These are phyloP conservation scores for Lasiodiplodia hormozganensis DNA, from an alignment of 2,329 filamentous ascomycete species.

Conservation along the genomic window DNA sequence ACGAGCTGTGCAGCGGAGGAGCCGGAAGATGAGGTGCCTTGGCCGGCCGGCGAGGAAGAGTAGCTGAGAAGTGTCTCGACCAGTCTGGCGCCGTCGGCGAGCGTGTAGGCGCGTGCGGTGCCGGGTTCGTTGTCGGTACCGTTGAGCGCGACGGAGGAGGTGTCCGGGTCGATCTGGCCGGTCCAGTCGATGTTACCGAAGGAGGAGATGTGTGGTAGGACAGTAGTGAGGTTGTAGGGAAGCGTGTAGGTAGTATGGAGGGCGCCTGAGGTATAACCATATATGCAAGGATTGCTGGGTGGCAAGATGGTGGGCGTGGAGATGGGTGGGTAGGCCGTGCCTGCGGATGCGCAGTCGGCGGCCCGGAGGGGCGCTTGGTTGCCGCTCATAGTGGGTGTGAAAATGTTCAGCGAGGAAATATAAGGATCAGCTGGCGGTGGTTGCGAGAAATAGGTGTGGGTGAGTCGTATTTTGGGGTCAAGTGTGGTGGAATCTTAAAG, in stretches of 20 bases:
- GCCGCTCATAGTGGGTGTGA: slow-evolving; percentile 8
- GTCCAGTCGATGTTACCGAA: slow-evolving; percentile 20
- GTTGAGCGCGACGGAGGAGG: slow-evolving; percentile 15
- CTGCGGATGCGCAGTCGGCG: slow-evolving; percentile 14
- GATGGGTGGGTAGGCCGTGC: slow-evolving; percentile 23
- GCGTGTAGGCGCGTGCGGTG: slow-evolving; percentile 18
- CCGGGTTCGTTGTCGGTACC: slow-evolving; percentile 20
- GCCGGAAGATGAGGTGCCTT: not conserved
- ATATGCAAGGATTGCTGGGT: slow-evolving; percentile 15
- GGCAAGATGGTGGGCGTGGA: slow-evolving; percentile 13
- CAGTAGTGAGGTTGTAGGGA: slow-evolving; percentile 9
- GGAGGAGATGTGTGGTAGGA: slow-evolving; percentile 25
- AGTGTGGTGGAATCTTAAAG: not conserved
- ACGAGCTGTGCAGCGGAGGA: slow-evolving; percentile 31
- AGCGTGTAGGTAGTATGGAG: slow-evolving; percentile 19
- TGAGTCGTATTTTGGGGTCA: not conserved
- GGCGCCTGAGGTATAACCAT: not conserved
- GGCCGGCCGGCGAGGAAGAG: slow-evolving; percentile 30
- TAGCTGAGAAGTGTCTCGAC: slow-evolving; percentile 30
- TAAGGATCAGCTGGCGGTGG: no score
- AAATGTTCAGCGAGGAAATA: not conserved
- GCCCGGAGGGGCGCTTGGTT: slow-evolving; percentile 17
- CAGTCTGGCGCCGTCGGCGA: slow-evolving; percentile 15
- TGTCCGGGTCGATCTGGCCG: not conserved
- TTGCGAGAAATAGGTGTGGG: slow-evolving; percentile 1